Conservation (phyloP, 2,329 filamentous ascomycete species). For the Fusarium chaquense region DNA sequence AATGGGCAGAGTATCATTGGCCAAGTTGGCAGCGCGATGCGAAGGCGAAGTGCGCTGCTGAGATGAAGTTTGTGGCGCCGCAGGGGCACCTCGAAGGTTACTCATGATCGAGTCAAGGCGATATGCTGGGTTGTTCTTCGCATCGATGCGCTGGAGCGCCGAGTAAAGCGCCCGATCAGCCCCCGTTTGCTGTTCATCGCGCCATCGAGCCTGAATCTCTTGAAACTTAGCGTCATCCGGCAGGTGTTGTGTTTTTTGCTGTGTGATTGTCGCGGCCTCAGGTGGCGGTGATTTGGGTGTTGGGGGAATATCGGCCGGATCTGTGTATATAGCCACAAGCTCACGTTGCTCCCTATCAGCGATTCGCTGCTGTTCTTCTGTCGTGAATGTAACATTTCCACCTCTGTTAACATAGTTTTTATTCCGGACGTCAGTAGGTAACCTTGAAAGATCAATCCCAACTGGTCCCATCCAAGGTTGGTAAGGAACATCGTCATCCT, state of each 20-base stretch:
- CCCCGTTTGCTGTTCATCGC: slow-evolving; percentile 61
- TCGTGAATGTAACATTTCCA: slow-evolving; percentile 63
- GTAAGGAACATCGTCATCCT: slow-evolving; percentile 68
- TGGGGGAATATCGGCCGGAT: slow-evolving; percentile 65
- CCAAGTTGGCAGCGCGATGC: slow-evolving; percentile 21
- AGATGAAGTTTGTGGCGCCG: slow-evolving; percentile 27
- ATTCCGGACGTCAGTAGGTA: slow-evolving; percentile 60
- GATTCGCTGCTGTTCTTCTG: slow-evolving; percentile 68
- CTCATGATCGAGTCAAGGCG: slow-evolving; percentile 58
- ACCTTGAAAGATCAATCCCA: slow-evolving; percentile 59
- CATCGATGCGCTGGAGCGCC: slow-evolving; percentile 59
- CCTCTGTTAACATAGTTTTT: slow-evolving; percentile 67
- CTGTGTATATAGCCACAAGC: slow-evolving; percentile 71
- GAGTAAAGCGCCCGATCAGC: slow-evolving; percentile 56
- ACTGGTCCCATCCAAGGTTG: slow-evolving; percentile 65
- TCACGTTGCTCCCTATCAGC: slow-evolving; percentile 68
- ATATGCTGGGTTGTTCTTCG: slow-evolving; percentile 52
- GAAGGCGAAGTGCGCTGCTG: slow-evolving; percentile 23
- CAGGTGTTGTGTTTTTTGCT: slow-evolving; percentile 52
- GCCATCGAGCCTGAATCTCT: slow-evolving; percentile 64
- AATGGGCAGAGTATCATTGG: slow-evolving; percentile 48
- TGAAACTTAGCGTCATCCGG: slow-evolving; percentile 57
- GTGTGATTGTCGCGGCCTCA: slow-evolving; percentile 47
- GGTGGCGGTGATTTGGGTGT: slow-evolving; percentile 66
- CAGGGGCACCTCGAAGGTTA: slow-evolving; percentile 47